These are phyloP conservation scores for Hirschioporus abietinus DNA, from an alignment of 768 basidiomycete species.

Conservation along the genomic window DNA sequence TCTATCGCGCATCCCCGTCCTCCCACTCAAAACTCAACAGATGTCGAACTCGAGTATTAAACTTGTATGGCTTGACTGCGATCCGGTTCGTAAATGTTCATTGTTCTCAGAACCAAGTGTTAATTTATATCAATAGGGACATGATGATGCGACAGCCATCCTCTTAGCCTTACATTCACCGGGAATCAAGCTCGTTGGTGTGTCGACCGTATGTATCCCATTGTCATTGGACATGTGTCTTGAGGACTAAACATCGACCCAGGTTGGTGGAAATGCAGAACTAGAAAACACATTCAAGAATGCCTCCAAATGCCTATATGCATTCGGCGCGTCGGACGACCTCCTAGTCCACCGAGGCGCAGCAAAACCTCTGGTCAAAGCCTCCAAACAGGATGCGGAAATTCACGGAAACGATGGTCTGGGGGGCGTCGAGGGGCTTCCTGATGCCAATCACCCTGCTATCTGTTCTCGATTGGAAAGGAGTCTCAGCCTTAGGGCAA, in stretches of 20 bases:
- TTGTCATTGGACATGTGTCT: neutral
- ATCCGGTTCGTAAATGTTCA: constrained; percentile 23
- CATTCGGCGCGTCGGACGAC: constrained; percentile 57
- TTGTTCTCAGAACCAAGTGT: neutral
- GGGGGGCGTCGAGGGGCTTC: constrained; percentile 78
- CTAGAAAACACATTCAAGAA: constrained; percentile 60
- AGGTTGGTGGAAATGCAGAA: constrained; percentile 82
- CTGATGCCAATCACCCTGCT: constrained; percentile 38
- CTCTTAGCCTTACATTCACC: constrained; percentile 66
- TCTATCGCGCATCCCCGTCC: neutral
- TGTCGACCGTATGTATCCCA: constrained; percentile 63
- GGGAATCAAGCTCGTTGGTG: constrained; percentile 64
- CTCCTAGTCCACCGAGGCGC: constrained; percentile 69
- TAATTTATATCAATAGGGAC: constrained; percentile 46
- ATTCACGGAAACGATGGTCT: constrained; percentile 85
- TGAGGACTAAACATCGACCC: neutral
- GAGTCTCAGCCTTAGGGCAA: constrained; percentile 25
- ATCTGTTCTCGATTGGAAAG: constrained; percentile 46
- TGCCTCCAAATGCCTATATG: constrained; percentile 70
- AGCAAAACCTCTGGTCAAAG: constrained; percentile 58
- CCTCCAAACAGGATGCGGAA: constrained; percentile 58
- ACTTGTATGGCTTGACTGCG: constrained; percentile 30
- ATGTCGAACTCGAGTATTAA: constrained; percentile 14
- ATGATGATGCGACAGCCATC: constrained; percentile 86
- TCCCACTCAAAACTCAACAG: neutral